Percentiles rank a stretch among this genome's conserved stretches.
phyloP scores from a whole-genome alignment of 1,284 basidiomycete genomes.

The Ganoderma boninense region DNA sequence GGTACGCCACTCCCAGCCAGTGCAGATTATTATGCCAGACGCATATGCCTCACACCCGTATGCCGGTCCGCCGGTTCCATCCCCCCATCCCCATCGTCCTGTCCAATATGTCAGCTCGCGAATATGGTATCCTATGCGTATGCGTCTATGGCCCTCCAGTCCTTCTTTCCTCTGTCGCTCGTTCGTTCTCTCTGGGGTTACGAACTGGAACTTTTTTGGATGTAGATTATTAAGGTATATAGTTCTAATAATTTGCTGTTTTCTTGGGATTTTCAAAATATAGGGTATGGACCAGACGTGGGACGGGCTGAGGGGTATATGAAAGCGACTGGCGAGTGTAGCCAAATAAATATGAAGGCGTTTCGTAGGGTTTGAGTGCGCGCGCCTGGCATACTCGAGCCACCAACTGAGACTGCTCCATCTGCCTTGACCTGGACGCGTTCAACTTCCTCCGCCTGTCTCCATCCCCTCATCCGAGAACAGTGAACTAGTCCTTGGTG shows the following conservation, averaged over 20 bases:
- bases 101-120: neutral
- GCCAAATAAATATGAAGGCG: no score
- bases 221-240: neutral
- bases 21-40: constrained; percentile 16
- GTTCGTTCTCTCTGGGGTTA: neutral
- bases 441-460: neutral
- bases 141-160: constrained; percentile 17
- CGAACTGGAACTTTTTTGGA: constrained; percentile 5
- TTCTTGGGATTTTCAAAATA: no score
- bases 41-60: constrained; percentile 14
- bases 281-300: neutral
- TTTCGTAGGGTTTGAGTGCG: neutral
- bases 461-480: neutral
- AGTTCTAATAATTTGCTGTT: neutral
- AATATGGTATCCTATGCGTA: constrained; percentile 19
- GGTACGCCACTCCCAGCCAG: neutral
- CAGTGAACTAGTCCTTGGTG: neutral
- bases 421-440: neutral
- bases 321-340: neutral
- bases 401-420: no score
- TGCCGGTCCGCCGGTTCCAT: neutral
- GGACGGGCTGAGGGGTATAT: neutral
- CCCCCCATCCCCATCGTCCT: neutral
- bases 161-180: neutral
- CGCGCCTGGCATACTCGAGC: neutral